These are phyloP conservation scores for Populus hybrid DNA, from an alignment of 441 rosid species.

Conservation along the genomic window DNA sequence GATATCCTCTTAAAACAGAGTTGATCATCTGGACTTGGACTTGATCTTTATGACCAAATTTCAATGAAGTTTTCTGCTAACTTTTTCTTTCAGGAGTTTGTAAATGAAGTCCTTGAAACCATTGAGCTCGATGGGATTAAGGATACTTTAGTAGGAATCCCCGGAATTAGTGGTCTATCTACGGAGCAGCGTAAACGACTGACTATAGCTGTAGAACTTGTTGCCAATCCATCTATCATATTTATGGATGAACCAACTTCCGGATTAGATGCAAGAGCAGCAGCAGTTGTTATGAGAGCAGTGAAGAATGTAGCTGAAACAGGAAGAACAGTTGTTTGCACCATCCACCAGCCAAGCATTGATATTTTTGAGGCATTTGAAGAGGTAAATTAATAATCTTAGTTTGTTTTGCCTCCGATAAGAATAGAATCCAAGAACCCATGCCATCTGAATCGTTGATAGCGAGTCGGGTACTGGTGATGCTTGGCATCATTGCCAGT, in stretches of 20 bases:
- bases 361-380: slow-evolving; percentile 16
- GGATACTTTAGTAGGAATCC: slow-evolving; percentile 8
- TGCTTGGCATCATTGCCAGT: too few species aligned
- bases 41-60: not conserved
- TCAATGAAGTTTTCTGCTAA: not conserved
- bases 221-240: slow-evolving; percentile 13
- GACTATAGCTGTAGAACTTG: slow-evolving; percentile 17
- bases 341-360: slow-evolving; percentile 18
- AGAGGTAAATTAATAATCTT: not conserved
- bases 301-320: slow-evolving; percentile 13
- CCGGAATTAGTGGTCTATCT: slow-evolving; percentile 4
- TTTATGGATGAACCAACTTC: slow-evolving; percentile 19
- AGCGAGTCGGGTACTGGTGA: too few species aligned
- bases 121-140: slow-evolving; percentile 7
- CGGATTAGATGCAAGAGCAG: slow-evolving; percentile 13
- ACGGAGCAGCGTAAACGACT: slow-evolving; percentile 12
- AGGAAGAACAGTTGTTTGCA: slow-evolving; percentile 15
- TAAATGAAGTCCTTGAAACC: slow-evolving; percentile 2
- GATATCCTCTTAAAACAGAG: not conserved
- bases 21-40: not conserved
- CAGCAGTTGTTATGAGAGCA: slow-evolving; percentile 16
- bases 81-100: not conserved
- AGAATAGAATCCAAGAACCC: not conserved
- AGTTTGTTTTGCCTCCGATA: not conserved
- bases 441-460: not conserved